Percentiles rank a stretch among this genome's conserved stretches.
These are phyloP conservation scores for Starmerella cellae DNA, from an alignment of 805 yeast species.

Conservation along the genomic window DNA sequence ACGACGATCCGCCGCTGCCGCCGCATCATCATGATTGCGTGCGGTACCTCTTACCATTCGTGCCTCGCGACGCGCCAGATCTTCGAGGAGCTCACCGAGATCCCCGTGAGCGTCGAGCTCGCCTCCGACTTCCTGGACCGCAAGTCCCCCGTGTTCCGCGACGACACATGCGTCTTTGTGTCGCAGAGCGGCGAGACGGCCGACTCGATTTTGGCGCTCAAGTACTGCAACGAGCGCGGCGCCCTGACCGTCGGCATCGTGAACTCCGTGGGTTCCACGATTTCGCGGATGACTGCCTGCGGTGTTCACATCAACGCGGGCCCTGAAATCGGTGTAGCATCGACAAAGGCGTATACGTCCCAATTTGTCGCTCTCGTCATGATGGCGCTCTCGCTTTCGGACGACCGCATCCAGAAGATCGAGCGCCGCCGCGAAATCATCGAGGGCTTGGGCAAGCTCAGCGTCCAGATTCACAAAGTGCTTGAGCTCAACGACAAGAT, in stretches of 20 bases:
- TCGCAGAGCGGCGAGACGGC: constrained; percentile 99
- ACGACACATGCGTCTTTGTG: constrained; percentile 92
- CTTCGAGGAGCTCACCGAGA: constrained; percentile 87
- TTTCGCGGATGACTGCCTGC: constrained; percentile 94
- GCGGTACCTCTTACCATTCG: constrained; percentile 98
- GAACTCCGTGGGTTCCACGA: constrained; percentile 91
- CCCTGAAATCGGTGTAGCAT: constrained; percentile 98
- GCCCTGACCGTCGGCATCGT: constrained; percentile 96
- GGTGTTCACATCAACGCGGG: constrained; percentile 99
- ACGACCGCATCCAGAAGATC: constrained; percentile 67
- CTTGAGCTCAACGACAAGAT: constrained; percentile 60
- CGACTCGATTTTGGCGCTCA: constrained; percentile 87
- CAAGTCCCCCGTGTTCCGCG: constrained; percentile 93
- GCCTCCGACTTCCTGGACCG: constrained; percentile 53
- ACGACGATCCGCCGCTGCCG: constrained; percentile 87
- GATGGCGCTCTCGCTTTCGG: constrained; percentile 91
- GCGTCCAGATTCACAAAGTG: constrained; percentile 71
- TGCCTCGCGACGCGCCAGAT: constrained; percentile 94
- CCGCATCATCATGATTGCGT: constrained; percentile 94
- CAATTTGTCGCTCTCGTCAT: constrained; percentile 93
- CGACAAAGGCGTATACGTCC: constrained; percentile 97
- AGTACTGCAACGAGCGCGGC: constrained; percentile 92
- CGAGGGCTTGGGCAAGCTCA: constrained; percentile 69
- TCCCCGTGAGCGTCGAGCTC: constrained; percentile 25
- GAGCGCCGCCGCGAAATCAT: constrained; percentile 76